Conservation (phyloP, 306 rosid species). For the Carpinus viminea region DNA sequence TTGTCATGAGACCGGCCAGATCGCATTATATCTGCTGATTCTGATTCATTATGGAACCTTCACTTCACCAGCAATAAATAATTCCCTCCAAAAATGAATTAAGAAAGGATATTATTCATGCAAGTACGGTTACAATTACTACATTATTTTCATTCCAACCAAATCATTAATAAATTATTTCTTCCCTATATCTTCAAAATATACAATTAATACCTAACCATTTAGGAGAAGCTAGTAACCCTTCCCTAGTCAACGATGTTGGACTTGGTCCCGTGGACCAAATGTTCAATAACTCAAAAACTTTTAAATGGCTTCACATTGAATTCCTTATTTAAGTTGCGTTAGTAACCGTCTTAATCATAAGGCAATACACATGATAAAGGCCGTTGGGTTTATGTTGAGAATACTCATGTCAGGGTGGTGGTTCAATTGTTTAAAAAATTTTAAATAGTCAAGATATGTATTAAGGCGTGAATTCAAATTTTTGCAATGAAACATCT, state of each 20-base stretch:
- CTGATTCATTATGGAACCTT: not conserved
- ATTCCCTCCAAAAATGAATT: not conserved
- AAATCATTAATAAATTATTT: not conserved
- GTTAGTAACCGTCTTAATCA: too few species aligned
- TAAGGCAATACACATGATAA: too few species aligned
- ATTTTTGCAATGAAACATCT: too few species aligned
- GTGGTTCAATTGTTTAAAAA: too few species aligned
- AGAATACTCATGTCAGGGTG: too few species aligned
- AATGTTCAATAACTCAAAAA: too few species aligned
- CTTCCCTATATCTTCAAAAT: not conserved
- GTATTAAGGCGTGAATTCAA: too few species aligned
- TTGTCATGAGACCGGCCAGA: conserved; percentile 9
- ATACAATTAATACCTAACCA: not conserved
- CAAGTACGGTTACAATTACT: not conserved
- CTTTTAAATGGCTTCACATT: too few species aligned
- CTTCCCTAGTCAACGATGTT: not conserved
- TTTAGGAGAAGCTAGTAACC: not conserved
- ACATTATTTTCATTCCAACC: conserved; percentile 2
- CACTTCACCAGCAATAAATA: not conserved
- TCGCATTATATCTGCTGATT: not conserved
- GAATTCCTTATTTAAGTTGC: too few species aligned
- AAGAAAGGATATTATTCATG: not conserved
- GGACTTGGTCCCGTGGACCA: too few species aligned
- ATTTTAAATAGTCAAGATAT: too few species aligned
- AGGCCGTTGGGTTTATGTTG: too few species aligned